Percentiles rank a stretch among this genome's conserved stretches.
These are phyloP conservation scores for Debaryomyces singareniensis DNA, from an alignment of 1,139 yeast genomes.

Conservation along the genomic window DNA sequence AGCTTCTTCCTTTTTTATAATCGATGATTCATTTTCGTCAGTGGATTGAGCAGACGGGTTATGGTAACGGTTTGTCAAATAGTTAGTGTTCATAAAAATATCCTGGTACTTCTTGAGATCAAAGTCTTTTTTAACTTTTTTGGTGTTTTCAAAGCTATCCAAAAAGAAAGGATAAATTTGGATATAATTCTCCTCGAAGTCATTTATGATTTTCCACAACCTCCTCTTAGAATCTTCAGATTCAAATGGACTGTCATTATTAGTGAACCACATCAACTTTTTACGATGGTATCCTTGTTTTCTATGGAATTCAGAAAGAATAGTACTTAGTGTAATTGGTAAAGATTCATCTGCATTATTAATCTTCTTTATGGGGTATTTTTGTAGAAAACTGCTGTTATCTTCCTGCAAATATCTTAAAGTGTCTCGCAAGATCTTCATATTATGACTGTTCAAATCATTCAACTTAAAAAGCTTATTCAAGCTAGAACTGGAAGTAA, in stretches of 20 bases:
- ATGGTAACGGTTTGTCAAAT: slow-evolving; percentile 16
- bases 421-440: slow-evolving; percentile 31
- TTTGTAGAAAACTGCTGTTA: slow-evolving; percentile 10
- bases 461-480: slow-evolving; percentile 27
- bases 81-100: slow-evolving; percentile 41
- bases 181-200: slow-evolving; percentile 47
- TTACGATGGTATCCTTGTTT: slow-evolving; percentile 27
- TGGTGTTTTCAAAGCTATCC: slow-evolving; percentile 13
- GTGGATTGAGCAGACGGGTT: slow-evolving; percentile 4
- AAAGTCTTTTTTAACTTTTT: slow-evolving; percentile 25
- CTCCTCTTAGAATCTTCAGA: slow-evolving; percentile 23
- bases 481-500: slow-evolving; percentile 23
- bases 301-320: slow-evolving; percentile 28
- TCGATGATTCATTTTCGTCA: slow-evolving; percentile 5
- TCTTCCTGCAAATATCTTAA: slow-evolving; percentile 22
- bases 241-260: slow-evolving; percentile 32
- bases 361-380: slow-evolving; percentile 12
- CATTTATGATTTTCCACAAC: slow-evolving; percentile 55
- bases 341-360: slow-evolving; percentile 31
- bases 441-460: slow-evolving; percentile 32
- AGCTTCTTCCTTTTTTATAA: not conserved
- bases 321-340: slow-evolving; percentile 23
- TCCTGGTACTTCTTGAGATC: slow-evolving; percentile 52
- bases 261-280: slow-evolving; percentile 38
- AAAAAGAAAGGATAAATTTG: slow-evolving; percentile 63